These are phyloP conservation scores for Citrullus amarus DNA, from an alignment of 306 rosid species.

Conservation along the genomic window DNA sequence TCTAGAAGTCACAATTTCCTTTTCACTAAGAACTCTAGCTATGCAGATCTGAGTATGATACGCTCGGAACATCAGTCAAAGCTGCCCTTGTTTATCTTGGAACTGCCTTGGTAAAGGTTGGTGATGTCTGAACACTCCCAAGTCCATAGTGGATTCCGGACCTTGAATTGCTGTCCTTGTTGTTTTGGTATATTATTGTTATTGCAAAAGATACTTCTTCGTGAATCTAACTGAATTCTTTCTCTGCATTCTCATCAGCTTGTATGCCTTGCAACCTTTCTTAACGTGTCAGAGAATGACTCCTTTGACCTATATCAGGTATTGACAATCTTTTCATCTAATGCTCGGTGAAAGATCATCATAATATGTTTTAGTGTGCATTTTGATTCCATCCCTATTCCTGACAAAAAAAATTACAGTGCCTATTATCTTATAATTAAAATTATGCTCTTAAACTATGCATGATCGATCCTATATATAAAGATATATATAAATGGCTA, in stretches of 20 bases:
- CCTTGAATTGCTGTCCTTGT: conserved; percentile 3
- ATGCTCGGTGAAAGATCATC: neutral
- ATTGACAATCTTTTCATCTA: neutral
- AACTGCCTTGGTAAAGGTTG: conserved; percentile 85
- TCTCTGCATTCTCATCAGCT: conserved; percentile 38
- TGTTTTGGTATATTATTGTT: neutral
- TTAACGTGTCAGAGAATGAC: conserved; percentile 88
- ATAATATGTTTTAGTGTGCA: neutral
- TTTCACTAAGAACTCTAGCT: conserved; percentile 1
- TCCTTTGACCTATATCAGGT: conserved; percentile 98
- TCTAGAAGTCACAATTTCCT: neutral
- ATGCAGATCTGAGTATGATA: conserved; percentile 93
- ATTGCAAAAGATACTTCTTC: neutral
- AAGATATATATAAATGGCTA: neutral
- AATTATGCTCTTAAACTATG: neutral
- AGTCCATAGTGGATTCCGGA: neutral
- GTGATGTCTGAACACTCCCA: conserved; percentile 17
- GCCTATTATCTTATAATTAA: neutral
- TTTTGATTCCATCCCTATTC: neutral
- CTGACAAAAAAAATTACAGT: neutral
- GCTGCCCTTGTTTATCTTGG: conserved; percentile 89
- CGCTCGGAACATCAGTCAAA: conserved; percentile 87
- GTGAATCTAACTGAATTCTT: neutral
- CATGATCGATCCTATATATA: neutral
- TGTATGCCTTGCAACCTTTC: conserved; percentile 93